Evolutionary conservation across 495 filamentous ascomycete species (phyloP), one percentile per base, ranked within the genome.

Genomic region (Penicillium waksmanii): DNA sequence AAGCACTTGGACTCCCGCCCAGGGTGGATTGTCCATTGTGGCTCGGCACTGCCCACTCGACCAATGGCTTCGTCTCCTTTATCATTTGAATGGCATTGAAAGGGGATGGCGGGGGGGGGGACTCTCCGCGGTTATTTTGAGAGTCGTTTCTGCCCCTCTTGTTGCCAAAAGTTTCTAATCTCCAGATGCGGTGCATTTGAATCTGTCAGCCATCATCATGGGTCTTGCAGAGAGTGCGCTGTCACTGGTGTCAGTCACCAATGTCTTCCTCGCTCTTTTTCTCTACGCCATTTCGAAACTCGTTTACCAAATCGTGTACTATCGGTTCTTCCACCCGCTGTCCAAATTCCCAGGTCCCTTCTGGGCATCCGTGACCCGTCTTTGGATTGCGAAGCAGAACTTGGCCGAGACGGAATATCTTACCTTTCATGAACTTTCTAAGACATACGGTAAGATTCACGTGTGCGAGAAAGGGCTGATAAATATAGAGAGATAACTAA

Each of bases 261-360:
- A 71, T 57, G 25, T 64, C 18, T 31, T 69, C 12, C 33, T 75
- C 13, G 61, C 60, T 44, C 54, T 68, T 12, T 3, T 73, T 18
- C 64, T 56, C 2, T 75, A 77, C 64, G 38, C 72, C n/a, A 58
- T 53, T 1, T 55, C 74, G 1, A 64, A 63, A 44, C 65, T 69
- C 50, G 40, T 58, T 11, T 73, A 67, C 51, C 75, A 77, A 50
- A 71, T 76, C 23, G 59, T 84, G 31, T 75, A 81, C 59, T 83
- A 84, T 53, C 74, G 75, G 44, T 84, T 80, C 66, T 81, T 84
- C 56, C 79, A 82, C 53, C 81, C 82, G 6, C 67, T 85, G 2
- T 62, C 73, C 2, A 62, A 63, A 21, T 83, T 83, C 54, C 83
- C 82, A 0, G 83, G 83, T 17, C 82, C 83, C 1, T 84, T 84